Conservation (phyloP, 768 basidiomycete species). For the Pleurotus djamor region DNA sequence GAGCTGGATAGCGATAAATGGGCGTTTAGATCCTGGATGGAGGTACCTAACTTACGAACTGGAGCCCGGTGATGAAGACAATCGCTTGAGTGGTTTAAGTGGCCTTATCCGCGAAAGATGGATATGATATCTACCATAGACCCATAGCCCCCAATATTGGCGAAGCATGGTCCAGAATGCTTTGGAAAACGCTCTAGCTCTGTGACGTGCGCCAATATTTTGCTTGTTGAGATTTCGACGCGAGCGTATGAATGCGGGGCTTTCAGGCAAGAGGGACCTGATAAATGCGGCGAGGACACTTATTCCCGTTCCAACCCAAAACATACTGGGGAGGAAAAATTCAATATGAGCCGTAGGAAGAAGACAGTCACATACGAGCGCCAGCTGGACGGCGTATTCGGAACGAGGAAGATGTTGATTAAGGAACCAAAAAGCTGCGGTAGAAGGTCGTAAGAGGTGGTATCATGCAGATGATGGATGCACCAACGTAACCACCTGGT, state of each 20-base stretch:
- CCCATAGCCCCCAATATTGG: conserved; percentile 57
- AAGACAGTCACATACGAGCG: conserved; percentile 4
- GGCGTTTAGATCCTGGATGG: background rate
- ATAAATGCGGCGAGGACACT: conserved; percentile 51
- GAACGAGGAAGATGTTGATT: conserved; percentile 16
- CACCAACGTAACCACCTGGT: conserved; percentile 8
- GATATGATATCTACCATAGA: conserved; percentile 31
- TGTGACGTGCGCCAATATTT: conserved; percentile 30
- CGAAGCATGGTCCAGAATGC: conserved; percentile 58
- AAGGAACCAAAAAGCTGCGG: conserved; percentile 11
- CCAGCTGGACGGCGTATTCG: conserved; percentile 14
- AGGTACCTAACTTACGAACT: conserved; percentile 9
- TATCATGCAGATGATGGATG: background rate
- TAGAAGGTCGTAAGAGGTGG: background rate
- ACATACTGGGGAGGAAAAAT: conserved; percentile 26
- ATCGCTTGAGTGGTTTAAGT: conserved; percentile 1
- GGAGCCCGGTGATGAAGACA: conserved; percentile 9
- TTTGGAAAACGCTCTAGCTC: conserved; percentile 50
- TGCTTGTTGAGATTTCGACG: background rate
- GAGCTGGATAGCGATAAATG: conserved; percentile 2
- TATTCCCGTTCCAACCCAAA: conserved; percentile 58
- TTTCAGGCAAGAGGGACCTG: conserved; percentile 56
- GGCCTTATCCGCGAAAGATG: background rate
- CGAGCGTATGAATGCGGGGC: conserved; percentile 51
- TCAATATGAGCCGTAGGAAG: background rate